Evolutionary conservation across 176 grass and related monocot species (phyloP).

Genomic region (Olyra latifolia): DNA sequence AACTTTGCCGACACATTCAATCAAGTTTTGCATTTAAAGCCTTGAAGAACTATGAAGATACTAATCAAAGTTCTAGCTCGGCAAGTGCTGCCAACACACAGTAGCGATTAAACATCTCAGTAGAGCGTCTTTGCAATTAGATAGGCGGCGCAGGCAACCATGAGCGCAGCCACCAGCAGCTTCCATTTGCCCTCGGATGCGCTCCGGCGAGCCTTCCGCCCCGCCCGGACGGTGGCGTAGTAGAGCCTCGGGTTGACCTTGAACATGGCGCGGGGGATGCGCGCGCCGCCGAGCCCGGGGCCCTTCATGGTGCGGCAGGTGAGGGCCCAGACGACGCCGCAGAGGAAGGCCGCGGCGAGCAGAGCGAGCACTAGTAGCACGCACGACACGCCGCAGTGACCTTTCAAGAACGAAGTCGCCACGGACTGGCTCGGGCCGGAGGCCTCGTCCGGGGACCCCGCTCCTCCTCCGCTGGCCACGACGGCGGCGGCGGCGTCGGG

Average conservation of each 20-base stretch:
- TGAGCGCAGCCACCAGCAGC: neutral
- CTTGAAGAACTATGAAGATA: neutral
- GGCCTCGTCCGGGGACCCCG: neutral
- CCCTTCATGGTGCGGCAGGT: slow-evolving; percentile 44
- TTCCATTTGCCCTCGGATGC: neutral
- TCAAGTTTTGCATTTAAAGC: neutral
- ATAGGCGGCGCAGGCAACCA: neutral
- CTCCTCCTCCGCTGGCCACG: too few species aligned
- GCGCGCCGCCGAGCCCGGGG: slow-evolving; percentile 27
- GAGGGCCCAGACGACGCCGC: slow-evolving; percentile 35
- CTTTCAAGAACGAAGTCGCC: neutral
- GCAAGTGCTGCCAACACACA: too few species aligned
- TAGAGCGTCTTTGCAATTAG: neutral
- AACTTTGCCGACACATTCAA: too few species aligned
- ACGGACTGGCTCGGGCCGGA: neutral
- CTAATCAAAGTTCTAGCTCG: too few species aligned
- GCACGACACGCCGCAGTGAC: slow-evolving; percentile 3
- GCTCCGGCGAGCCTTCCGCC: neutral
- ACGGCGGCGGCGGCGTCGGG: too few species aligned
- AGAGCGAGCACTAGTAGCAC: neutral
- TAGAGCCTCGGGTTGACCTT: slow-evolving; percentile 12
- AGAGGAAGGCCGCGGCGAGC: slow-evolving; percentile 15
- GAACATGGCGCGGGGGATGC: slow-evolving; percentile 33
- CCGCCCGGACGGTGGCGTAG: slow-evolving; percentile 18
- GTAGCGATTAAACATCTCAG: neutral